These are phyloP conservation scores for Exsudoporus frostii DNA, from an alignment of 768 basidiomycete genomes.

Conservation along the genomic window DNA sequence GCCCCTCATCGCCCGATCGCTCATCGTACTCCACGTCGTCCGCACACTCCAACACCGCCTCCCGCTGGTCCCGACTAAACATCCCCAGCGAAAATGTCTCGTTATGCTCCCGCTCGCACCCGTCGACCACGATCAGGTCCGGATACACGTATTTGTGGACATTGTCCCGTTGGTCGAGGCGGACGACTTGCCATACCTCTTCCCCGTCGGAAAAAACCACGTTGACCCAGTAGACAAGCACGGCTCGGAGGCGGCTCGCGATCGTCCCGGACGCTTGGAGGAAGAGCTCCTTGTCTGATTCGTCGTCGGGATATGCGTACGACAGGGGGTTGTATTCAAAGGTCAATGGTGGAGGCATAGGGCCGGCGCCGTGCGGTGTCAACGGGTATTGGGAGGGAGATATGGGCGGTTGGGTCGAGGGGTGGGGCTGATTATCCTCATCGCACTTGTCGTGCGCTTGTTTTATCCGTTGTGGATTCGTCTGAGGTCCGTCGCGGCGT, in stretches of 20 bases:
- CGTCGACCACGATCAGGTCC: constrained; percentile 26
- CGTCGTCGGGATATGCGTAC: constrained; percentile 22
- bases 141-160: constrained; percentile 25
- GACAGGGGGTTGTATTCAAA: constrained; percentile 23
- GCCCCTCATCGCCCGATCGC: neutral
- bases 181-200: constrained; percentile 29
- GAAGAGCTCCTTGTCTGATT: constrained; percentile 24
- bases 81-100: constrained; percentile 14
- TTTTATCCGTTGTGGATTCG: constrained; percentile 7
- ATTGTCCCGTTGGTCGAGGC: constrained; percentile 14
- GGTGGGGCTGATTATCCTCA: constrained; percentile 1
- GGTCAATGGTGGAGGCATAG: constrained; percentile 13
- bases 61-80: constrained; percentile 25
- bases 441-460: constrained; percentile 6
- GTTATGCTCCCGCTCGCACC: constrained; percentile 4
- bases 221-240: constrained; percentile 29
- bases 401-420: neutral
- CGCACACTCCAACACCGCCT: constrained; percentile 24
- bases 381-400: neutral
- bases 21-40: constrained; percentile 23
- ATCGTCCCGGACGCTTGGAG: constrained; percentile 16
- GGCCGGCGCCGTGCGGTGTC: neutral
- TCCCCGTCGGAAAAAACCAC: constrained; percentile 18
- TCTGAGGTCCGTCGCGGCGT: constrained; percentile 10
- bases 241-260: constrained; percentile 2